Evolutionary conservation across 345 rosid genomes (phyloP), one percentile per base, ranked within the genome.

Genomic region (Linum lewisii): DNA sequence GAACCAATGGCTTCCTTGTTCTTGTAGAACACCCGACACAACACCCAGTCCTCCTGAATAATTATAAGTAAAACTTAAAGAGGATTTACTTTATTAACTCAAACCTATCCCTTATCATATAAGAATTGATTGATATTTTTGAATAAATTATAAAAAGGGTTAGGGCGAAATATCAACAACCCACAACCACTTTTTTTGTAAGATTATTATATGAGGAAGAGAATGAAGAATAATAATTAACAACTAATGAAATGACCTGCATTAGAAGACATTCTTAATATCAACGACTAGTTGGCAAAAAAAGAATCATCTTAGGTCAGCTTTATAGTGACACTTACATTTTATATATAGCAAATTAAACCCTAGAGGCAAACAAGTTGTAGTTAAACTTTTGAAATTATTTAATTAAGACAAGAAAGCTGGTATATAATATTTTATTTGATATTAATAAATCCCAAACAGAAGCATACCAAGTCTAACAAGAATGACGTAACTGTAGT

Each of bases 21-120:
- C 72, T 88, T 92, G 58, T 76, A 66, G 69, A 84, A 81, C 72
- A 86, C 75, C 58, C 93, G 75, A 26, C 98, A 88, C 54, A 91
- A 66, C 2, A 84, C 95, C 96, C 92, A 91, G 61, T 91, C 98
- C 71, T 84, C 92, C 95, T 87, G 73, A 36, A 60, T 54, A 13
- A 4, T 2, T 2, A 64, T 7, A 37, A 22, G 5, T 5, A 55
- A 24, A 21, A 9, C 16, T 19, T 0, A 6, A 20, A 21, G 56
- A 52, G n/a, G n/a, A n/a, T n/a, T n/a, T n/a, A n/a, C n/a, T n/a
- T n/a, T n/a, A n/a, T n/a, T n/a, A n/a, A n/a, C n/a, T n/a, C n/a
- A n/a, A n/a, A n/a, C n/a, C n/a, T n/a, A n/a, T n/a, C n/a, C n/a
- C n/a, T n/a, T n/a, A n/a, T n/a, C n/a, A n/a, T n/a, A 26, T 26